Percentiles rank a stretch among this genome's conserved stretches.
Evolutionary conservation across 1,139 yeast species (phyloP).

Genomic region (Scheffersomyces quercinus): DNA sequence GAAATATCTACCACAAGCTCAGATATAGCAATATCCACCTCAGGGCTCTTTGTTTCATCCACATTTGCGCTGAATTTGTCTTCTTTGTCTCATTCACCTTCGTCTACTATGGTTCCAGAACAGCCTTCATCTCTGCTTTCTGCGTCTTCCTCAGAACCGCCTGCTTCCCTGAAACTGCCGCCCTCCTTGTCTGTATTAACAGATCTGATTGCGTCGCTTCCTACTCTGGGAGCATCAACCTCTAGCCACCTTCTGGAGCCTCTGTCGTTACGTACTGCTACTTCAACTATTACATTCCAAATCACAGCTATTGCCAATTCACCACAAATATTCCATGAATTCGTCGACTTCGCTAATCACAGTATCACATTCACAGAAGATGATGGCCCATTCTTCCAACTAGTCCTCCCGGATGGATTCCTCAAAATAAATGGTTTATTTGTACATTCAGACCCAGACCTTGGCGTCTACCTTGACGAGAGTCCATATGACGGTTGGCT

Average conservation of each 20-base stretch:
- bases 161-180: too few species aligned
- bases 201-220: neutral
- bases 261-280: neutral
- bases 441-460: neutral
- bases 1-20: too few species aligned
- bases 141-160: too few species aligned
- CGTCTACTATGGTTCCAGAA: too few species aligned
- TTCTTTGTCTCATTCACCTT: too few species aligned
- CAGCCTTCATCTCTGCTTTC: too few species aligned
- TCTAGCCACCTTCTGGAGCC: neutral
- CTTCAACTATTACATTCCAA: neutral
- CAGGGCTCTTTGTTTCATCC: too few species aligned
- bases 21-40: too few species aligned
- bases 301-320: neutral
- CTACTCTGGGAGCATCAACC: neutral
- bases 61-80: too few species aligned
- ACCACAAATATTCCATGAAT: neutral
- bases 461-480: neutral
- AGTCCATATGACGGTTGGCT: neutral
- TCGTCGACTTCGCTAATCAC: neutral
- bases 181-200: too few species aligned
- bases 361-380: neutral
- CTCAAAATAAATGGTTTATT: neutral
- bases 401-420: neutral
- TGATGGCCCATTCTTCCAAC: neutral